Evolutionary conservation across 768 basidiomycete species (phyloP), one percentile per base, ranked within the genome.

Genomic region (Leccinum uliginosum): DNA sequence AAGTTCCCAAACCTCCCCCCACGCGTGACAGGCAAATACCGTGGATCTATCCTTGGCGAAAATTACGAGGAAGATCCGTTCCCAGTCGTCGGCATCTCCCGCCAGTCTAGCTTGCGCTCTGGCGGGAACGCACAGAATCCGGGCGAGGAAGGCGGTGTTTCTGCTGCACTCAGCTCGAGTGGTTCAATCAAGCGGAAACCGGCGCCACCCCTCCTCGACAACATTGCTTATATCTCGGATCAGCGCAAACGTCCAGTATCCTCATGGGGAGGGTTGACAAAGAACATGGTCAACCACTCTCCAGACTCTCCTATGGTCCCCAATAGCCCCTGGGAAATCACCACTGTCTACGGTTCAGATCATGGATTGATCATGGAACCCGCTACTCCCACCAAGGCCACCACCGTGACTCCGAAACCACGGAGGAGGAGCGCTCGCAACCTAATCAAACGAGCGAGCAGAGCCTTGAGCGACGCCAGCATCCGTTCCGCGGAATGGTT

Each of bases 1-100:
- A 79, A 78, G 67, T 87, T 86, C 70, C 83, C 85, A 35, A 74
- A 69, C 14, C 73, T 79, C 50, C 82, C 81, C 6, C 66, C 72
- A 34, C 67, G 72, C 43, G 61, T 71, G 23, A 64, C 68, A 21
- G 67, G 65, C 27, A 69, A 58, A 62, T 58, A 58, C 57, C 70
- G 65, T 27, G 58, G 67, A 51, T 69, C 65, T 27, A 65, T 64
- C 44, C 59, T 65, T 5, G 61, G 66, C 38, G 56, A 67, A 53
- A 53, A 58, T 29, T 62, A 65, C 45, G 62, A 62, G 40, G 63
- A 71, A 26, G 67, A 64, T 48, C 55, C 53, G 15, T 63, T 57
- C 50, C 64, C 65, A 1, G 59, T 64, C 14, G 56, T 71, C 15
- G 63, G 65, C 4, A 48, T 70, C 57, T 61, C 69, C 23, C 65